Evolutionary conservation across 352 stramenopile genomes (phyloP), one percentile per base, ranked within the genome.

Genomic region (Globisporangium perplexum): DNA sequence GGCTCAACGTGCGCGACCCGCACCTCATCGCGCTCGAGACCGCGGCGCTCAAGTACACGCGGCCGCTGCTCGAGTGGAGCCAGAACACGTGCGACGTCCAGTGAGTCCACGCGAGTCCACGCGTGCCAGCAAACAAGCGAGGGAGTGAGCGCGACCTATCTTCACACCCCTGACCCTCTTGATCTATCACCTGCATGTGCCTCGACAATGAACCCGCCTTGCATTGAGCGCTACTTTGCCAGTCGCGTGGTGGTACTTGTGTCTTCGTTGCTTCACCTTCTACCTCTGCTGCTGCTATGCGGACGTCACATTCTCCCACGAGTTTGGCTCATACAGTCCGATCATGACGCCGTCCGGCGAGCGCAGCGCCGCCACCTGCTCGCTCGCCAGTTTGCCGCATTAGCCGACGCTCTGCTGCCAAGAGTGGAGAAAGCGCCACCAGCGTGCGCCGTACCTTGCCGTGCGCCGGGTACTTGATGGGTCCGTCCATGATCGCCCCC

Each of bases 341-440:
- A 97, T 95, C 88, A 97, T 97, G 50, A 95, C 83, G 42, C 88
- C 88, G 60, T 97, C 88, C 0, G 88, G 88, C 23, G 83, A 95
- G 22, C 88, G 88, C 36, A 97, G 45, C 17, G 85, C 81, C 14
- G 87, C 88, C 38, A 97, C 80, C 79, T 93, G 56, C 26, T 43
- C 28, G n/a, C n/a, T 17, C 30, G 24, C 31, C 7, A 3, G 50
- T 18, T 12, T 18, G 3, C 18, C 1, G 33, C 12, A 5, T 39
- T 38, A 38, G 31, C 12, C 4, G 3, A 17, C 10, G 15, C 15
- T 11, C 31, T 38, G 4, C 15, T 6, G 28, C 4, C 10, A 8
- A 31, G n/a, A 33, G 26, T 35, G 23, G 4, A 20, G 22, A 10
- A 4, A 45, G 23, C 47, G 36, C n/a, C n/a, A n/a, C n/a, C n/a